Evolutionary conservation across 352 stramenopile species (phyloP), one percentile per base, ranked within the genome.

Genomic region (Thalassiosira pacifica): DNA sequence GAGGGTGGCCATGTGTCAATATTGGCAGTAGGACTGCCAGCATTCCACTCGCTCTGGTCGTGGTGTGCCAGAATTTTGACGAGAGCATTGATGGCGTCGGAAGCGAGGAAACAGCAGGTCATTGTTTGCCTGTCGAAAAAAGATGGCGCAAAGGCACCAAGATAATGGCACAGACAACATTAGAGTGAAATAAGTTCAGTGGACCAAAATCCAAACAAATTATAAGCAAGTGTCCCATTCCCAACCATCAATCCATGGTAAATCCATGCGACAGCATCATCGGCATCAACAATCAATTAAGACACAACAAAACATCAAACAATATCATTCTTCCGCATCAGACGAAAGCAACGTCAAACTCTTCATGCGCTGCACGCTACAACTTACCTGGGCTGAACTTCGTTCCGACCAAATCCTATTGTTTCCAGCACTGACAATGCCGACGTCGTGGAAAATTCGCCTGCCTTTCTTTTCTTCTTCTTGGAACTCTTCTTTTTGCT

Each of bases 61-160:
- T 55, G 16, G 32, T 4, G 19, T 11, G 57, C 52, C 16, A 90
- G 64, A 29, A 59, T 85, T 53, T 79, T 26, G 63, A 63, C 27
- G 13, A 94, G 73, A 24, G 77, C 78, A 37, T 83, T 80, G 32
- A 92, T 73, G 11, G 75, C 66, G 60, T 90, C 82, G 10, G 65
- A 83, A 32, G 82, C 79, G 45, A 93, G 83, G 24, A 55, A 65
- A 37, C 71, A 85, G 18, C 83, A 79, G 18, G 70, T 80, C 5
- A 73, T 57, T 63, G 71, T 88, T 80, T 82, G 85, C 48, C 45
- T 83, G 42, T 26, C 59, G 48, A 19, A 73, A 83, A 74, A 22
- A 52, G 32, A 76, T 32, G n/a, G n/a, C n/a, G n/a, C n/a, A n/a
- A n/a, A n/a, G n/a, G n/a, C n/a, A n/a, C n/a, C n/a, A n/a, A n/a